Conservation (phyloP, 2,329 filamentous ascomycete genomes). For the Trichoderma sp. region DNA sequence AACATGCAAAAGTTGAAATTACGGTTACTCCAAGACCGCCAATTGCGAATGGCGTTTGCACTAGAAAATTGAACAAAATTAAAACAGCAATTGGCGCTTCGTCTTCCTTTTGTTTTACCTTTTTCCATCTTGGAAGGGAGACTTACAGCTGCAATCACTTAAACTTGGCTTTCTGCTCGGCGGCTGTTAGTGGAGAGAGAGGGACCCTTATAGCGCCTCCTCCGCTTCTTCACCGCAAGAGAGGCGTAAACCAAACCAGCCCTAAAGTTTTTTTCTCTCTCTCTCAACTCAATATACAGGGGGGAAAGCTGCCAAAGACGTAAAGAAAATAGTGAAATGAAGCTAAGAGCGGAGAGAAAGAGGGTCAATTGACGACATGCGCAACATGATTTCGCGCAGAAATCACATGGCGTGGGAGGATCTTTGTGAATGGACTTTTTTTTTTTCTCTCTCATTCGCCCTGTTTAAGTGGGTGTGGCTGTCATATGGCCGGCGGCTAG, state of each 20-base stretch:
- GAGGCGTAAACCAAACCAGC: background rate
- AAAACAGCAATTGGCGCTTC: background rate
- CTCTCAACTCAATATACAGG: background rate
- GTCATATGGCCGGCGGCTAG: constrained; percentile 14
- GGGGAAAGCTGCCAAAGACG: background rate
- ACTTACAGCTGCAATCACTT: background rate
- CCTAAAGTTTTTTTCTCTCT: background rate
- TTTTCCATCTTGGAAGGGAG: too few relatives aligned
- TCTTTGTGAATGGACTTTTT: background rate
- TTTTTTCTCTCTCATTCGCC: background rate
- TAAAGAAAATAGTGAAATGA: background rate
- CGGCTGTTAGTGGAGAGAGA: constrained; percentile 16
- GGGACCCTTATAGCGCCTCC: background rate
- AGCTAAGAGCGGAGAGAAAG: constrained; percentile 13
- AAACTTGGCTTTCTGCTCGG: background rate
- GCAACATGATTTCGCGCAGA: constrained; percentile 3
- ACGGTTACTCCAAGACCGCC: too few relatives aligned
- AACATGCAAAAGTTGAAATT: background rate
- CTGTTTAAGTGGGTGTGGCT: background rate
- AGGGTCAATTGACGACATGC: constrained; percentile 25
- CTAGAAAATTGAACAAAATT: background rate
- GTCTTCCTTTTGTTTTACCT: background rate
- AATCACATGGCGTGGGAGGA: constrained; percentile 12
- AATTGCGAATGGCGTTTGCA: background rate
- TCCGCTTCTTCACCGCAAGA: constrained; percentile 9